Percentiles rank a stretch among this genome's conserved stretches.
These are phyloP conservation scores for Nicotiana tabacum DNA, from an alignment of 257 asterid genomes.

Conservation along the genomic window DNA sequence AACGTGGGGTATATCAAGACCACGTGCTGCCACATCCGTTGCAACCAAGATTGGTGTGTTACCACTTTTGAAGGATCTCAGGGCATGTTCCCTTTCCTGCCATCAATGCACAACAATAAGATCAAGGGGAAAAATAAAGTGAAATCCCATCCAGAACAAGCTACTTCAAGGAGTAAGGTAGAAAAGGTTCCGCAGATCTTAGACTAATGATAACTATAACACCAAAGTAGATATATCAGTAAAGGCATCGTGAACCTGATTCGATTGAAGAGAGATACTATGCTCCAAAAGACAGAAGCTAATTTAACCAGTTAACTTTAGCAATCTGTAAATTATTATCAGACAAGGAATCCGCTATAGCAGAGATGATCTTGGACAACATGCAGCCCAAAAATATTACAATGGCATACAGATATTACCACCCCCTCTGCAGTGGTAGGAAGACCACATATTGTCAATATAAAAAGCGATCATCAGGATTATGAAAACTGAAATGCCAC, in stretches of 20 bases:
- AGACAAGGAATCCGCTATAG: not conserved
- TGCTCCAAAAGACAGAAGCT: not conserved
- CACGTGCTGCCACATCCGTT: conserved; percentile 96
- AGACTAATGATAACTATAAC: not conserved
- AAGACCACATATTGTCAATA: too few species aligned
- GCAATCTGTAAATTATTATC: not conserved
- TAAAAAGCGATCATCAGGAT: too few species aligned
- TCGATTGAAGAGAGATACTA: not conserved
- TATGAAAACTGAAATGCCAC: not conserved
- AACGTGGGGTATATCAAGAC: conserved; percentile 96
- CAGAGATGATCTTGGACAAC: not conserved
- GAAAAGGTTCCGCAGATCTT: not conserved
- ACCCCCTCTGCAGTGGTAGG: not conserved
- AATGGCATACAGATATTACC: not conserved
- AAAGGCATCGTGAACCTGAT: not conserved
- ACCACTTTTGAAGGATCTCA: conserved; percentile 82
- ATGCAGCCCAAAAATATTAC: not conserved
- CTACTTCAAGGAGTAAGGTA: not conserved
- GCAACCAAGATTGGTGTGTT: conserved; percentile 87
- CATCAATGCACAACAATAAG: conserved; percentile 2
- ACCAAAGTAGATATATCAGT: not conserved
- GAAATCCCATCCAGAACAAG: not conserved
- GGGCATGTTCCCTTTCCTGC: conserved; percentile 88
- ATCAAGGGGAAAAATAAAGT: not conserved
- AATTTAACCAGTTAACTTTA: not conserved